Conservation (phyloP, 192 early-diverging fungal species). For the Rhizoclosmatium globosum region DNA sequence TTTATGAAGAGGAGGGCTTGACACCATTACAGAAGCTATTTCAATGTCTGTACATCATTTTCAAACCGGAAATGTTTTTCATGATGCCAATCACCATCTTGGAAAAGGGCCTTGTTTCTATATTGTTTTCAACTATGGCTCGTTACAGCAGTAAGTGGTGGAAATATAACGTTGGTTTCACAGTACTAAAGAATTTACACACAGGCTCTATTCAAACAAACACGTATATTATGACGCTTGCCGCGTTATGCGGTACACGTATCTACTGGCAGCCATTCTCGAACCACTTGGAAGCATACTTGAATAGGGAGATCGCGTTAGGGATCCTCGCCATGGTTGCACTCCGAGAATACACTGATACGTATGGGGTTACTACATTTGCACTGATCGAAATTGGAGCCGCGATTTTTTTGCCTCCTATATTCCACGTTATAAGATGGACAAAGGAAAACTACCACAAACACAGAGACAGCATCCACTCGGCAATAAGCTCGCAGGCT, state of each 20-base stretch:
- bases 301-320: constrained; percentile 30
- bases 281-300: constrained; percentile 33
- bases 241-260: constrained; percentile 2
- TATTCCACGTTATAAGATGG: constrained; percentile 27
- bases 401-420: constrained; percentile 2
- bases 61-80: constrained; percentile 24
- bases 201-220: constrained; percentile 4
- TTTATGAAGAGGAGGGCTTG: background rate
- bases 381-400: background rate
- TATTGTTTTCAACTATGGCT: constrained; percentile 16
- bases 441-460: constrained; percentile 4
- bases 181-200: background rate
- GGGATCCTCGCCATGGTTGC: constrained; percentile 31
- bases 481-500: too few relatives aligned
- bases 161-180: background rate
- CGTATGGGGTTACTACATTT: background rate
- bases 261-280: constrained; percentile 35
- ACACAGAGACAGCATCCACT: background rate
- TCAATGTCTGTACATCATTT: constrained; percentile 12
- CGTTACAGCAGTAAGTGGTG: background rate
- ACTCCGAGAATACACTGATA: constrained; percentile 3
- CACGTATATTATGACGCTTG: constrained; percentile 12
- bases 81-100: constrained; percentile 7
- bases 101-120: constrained; percentile 11
- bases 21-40: background rate